These are phyloP conservation scores for Cladobotryum protrusum DNA, from an alignment of 2,329 filamentous ascomycete genomes.

Conservation along the genomic window DNA sequence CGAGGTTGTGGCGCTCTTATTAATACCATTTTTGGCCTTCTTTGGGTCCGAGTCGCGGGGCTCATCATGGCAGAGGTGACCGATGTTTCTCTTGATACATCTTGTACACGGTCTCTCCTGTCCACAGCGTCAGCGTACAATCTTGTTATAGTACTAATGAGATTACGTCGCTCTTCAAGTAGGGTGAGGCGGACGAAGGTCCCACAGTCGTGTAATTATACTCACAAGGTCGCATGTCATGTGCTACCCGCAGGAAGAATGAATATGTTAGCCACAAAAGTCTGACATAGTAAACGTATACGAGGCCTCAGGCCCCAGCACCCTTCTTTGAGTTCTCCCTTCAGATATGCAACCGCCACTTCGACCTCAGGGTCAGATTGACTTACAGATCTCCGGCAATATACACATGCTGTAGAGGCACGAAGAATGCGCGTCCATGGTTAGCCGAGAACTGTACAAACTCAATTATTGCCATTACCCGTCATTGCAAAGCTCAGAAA, in stretches of 20 bases:
- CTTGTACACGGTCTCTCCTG: conserved; percentile 93
- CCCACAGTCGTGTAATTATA: conserved; percentile 22
- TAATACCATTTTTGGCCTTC: conserved; percentile 61
- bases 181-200: neutral
- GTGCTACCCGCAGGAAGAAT: conserved; percentile 50
- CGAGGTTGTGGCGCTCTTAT: conserved; percentile 40
- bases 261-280: conserved; percentile 21
- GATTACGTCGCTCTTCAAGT: neutral
- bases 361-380: conserved; percentile 17
- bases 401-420: conserved; percentile 63
- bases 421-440: conserved; percentile 23
- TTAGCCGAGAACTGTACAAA: conserved; percentile 20
- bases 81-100: conserved; percentile 98
- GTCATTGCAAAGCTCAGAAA: conserved; percentile 6
- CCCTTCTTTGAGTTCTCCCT: neutral
- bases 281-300: neutral
- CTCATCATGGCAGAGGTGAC: conserved; percentile 96
- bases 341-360: neutral
- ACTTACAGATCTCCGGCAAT: conserved; percentile 87
- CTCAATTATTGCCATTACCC: too few species aligned
- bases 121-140: conserved; percentile 21
- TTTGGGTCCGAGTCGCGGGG: conserved; percentile 78
- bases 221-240: conserved; percentile 90
- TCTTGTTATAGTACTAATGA: neutral
- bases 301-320: neutral